phyloP scores from a whole-genome alignment of 2,329 filamentous ascomycete species.

The Talaromyces verruculosus region DNA sequence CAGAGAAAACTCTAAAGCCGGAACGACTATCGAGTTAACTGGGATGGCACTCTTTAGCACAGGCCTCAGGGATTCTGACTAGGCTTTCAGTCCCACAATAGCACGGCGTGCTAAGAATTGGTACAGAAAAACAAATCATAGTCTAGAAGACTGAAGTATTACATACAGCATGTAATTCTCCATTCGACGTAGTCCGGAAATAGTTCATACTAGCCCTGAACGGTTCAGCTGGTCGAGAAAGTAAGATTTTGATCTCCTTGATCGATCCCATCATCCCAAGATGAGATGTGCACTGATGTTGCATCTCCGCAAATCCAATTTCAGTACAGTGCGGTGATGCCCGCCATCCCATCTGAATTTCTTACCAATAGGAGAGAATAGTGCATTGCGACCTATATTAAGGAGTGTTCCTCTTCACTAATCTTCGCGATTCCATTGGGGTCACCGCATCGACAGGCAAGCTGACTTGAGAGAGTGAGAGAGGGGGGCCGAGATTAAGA shows the following conservation, averaged over 20 bases:
- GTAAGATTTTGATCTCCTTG: not conserved
- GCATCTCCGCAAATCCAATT: not conserved
- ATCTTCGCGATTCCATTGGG: slow-evolving; percentile 10
- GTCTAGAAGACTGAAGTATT: not conserved
- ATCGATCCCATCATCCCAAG: slow-evolving; percentile 1
- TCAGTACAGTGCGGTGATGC: not conserved
- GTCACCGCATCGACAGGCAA: slow-evolving; percentile 12
- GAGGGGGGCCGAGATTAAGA: slow-evolving; percentile 19
- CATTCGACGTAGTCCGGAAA: slow-evolving; percentile 2
- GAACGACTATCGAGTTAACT: not conserved
- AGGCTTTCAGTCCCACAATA: slow-evolving; percentile 12
- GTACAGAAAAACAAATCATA: slow-evolving; percentile 8
- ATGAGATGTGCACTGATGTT: not conserved
- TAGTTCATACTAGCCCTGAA: not conserved
- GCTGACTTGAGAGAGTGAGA: not conserved
- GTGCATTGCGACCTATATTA: not conserved
- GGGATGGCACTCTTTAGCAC: not conserved
- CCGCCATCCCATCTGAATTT: not conserved
- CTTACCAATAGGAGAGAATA: slow-evolving; percentile 8
- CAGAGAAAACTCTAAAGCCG: not conserved
- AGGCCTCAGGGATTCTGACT: not conserved
- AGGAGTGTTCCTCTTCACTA: not conserved
- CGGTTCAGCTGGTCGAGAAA: not conserved
- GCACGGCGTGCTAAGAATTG: slow-evolving; percentile 3
- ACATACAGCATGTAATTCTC: slow-evolving; percentile 13